Conservation (phyloP, 331 rosid species). For the Spiraea crenata region DNA sequence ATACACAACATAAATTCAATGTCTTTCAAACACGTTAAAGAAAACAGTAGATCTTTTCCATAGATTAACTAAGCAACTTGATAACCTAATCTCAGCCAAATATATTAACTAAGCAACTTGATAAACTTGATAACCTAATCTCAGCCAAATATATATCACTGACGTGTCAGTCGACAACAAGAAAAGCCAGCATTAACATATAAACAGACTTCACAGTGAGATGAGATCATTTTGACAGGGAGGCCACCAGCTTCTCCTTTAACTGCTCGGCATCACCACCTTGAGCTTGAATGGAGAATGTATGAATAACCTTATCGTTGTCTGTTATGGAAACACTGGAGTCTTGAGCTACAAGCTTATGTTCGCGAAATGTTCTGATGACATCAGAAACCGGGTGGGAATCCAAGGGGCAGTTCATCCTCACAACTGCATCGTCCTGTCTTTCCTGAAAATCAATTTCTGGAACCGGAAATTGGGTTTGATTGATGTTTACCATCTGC, state of each 20-base stretch:
- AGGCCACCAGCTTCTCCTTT: constrained; percentile 80
- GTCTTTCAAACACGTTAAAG: neutral
- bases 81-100: too few relatives aligned
- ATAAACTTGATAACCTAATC: too few relatives aligned
- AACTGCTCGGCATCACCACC: constrained; percentile 67
- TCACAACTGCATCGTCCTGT: constrained; percentile 71
- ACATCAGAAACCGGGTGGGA: constrained; percentile 76
- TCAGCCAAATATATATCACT: constrained; percentile 7
- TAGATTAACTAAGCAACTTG: constrained; percentile 5
- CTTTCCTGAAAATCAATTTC: constrained; percentile 83
- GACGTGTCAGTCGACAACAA: constrained; percentile 19
- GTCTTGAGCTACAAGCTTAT: constrained; percentile 67
- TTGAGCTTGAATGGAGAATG: constrained; percentile 69
- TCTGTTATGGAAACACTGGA: constrained; percentile 49
- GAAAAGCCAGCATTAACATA: constrained; percentile 22
- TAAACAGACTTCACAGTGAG: constrained; percentile 20
- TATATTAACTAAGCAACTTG: constrained; percentile 7
- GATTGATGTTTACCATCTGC: constrained; percentile 46
- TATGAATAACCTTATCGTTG: constrained; percentile 57
- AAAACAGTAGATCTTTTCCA: neutral
- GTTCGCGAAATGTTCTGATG: constrained; percentile 57
- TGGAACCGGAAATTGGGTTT: constrained; percentile 34
- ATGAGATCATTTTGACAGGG: constrained; percentile 50
- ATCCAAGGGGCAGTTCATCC: constrained; percentile 70
- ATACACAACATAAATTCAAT: neutral